These are phyloP conservation scores for Articulospora tetracladia DNA, from an alignment of 495 filamentous ascomycete species.

Conservation along the genomic window DNA sequence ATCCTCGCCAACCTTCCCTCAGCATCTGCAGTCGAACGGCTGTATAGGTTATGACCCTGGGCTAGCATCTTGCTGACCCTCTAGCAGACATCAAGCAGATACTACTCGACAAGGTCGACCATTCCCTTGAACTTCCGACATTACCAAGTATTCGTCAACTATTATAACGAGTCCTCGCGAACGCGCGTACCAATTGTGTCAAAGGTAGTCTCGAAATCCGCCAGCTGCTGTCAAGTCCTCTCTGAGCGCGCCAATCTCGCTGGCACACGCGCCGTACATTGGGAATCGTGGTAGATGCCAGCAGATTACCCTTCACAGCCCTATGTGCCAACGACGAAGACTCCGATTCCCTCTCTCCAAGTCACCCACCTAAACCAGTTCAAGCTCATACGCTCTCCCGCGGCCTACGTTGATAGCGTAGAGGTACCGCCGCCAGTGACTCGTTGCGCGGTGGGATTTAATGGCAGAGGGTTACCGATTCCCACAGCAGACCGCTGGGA, in stretches of 20 bases:
- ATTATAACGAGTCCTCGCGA: neutral
- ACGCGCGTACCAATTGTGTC: neutral
- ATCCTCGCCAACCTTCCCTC: neutral
- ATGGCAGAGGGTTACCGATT: constrained; percentile 32
- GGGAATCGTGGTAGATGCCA: constrained; percentile 22
- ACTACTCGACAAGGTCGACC: neutral
- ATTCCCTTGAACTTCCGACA: neutral
- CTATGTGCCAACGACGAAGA: constrained; percentile 29
- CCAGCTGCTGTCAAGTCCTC: neutral
- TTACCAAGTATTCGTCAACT: neutral
- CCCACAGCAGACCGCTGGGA: constrained; percentile 29
- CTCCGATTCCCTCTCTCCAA: constrained; percentile 23
- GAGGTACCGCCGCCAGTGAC: constrained; percentile 17
- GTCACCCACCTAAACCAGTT: constrained; percentile 15
- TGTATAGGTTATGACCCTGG: neutral
- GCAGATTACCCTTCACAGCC: constrained; percentile 16
- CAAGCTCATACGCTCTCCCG: constrained; percentile 1
- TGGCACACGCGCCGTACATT: constrained; percentile 10
- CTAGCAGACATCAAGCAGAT: neutral
- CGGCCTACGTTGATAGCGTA: constrained; percentile 12
- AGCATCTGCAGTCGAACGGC: neutral
- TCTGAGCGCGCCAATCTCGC: neutral
- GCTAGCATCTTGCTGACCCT: neutral
- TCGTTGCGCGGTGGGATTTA: constrained; percentile 19
- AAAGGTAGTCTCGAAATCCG: neutral